Base-by-base conservation (phyloP, 164 flowering plant species). In the Malania oleifera region DNA sequence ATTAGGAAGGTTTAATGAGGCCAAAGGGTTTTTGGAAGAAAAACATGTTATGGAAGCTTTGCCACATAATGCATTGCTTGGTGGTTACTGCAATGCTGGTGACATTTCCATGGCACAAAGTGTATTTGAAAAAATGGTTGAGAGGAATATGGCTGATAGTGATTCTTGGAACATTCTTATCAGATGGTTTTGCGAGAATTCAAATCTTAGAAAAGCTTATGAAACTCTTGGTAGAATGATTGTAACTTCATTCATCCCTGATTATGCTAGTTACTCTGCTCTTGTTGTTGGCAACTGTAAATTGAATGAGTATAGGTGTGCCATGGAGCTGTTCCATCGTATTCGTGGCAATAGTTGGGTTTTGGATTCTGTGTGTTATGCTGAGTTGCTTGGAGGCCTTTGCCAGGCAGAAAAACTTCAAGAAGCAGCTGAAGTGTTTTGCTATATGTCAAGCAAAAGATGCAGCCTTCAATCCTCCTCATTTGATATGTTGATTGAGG, bases 151-250 rank as follows among this genome's bases (percentile, higher is more conserved):
- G 50, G 73, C 65, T 39, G 72, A 84, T 54, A 64, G 53, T 34
- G 14, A 57, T 27, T 83, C 95, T 27, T 87, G 91, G 86, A 80
- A 79, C 63, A 64, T 80, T 52, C 69, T 83, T 25, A 73, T 85
- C 55, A 60, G 83, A 67, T 72, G 71, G 65, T 67, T 83, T 52
- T 79, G 83, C 60, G 70, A 80, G 57, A 66, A 73, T 28, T 66
- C 52, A 7, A 15, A 40, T 44, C 63, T 70, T 26, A 61, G 39
- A 29, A 67, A 76, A 65, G 82, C 83, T 45, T 52, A 52, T 58
- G 80, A 79, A 66, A 57, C 76, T 63, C 80, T 87, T 24, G 59
- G 69, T 38, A 83, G 77, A 65, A 85, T 87, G 96, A 59, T 77
- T 54, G 62, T 72, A 18, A 60, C 66, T 57, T 80, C 83, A 13